phyloP scores from a whole-genome alignment of 352 stramenopile genomes.

The Pilasporangium apinafurcum region DNA sequence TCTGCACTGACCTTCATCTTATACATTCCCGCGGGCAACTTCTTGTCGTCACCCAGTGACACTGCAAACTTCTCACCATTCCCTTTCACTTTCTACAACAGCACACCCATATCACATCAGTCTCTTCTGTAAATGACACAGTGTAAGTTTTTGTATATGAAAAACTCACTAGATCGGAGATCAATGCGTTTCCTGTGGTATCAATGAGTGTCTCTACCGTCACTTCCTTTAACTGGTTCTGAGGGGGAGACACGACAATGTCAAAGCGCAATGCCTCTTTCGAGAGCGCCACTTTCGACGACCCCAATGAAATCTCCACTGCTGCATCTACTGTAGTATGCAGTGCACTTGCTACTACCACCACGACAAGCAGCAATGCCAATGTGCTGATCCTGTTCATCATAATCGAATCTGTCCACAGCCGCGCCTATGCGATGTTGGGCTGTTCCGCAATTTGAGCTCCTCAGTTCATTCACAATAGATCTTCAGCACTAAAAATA shows the following conservation, averaged over 20 bases:
- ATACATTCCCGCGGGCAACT: slow-evolving; percentile 61
- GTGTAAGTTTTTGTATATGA: no score
- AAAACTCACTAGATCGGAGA: slow-evolving; percentile 46
- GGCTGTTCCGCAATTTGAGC: background rate
- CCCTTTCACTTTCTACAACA: slow-evolving; percentile 65
- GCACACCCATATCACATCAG: background rate
- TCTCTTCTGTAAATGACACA: background rate
- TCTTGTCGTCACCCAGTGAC: slow-evolving; percentile 27
- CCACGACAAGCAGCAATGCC: slow-evolving; percentile 11
- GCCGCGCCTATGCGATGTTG: no score
- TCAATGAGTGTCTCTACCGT: slow-evolving; percentile 68
- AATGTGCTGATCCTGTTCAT: background rate
- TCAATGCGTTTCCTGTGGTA: slow-evolving; percentile 43
- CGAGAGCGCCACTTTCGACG: slow-evolving; percentile 40
- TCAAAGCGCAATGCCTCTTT: slow-evolving; percentile 35
- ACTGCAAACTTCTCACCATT: slow-evolving; percentile 56
- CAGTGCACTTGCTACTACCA: no score
- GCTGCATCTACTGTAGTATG: slow-evolving; percentile 14
- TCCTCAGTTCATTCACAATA: no score
- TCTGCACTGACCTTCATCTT: slow-evolving; percentile 69
- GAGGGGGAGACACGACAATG: slow-evolving; percentile 44
- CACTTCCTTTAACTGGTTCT: slow-evolving; percentile 45
- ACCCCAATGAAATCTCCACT: slow-evolving; percentile 36
- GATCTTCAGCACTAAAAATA: no score
- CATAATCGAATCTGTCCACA: no score